Evolutionary conservation across 805 yeast species (phyloP).

Genomic region (Starmerella cellae): DNA sequence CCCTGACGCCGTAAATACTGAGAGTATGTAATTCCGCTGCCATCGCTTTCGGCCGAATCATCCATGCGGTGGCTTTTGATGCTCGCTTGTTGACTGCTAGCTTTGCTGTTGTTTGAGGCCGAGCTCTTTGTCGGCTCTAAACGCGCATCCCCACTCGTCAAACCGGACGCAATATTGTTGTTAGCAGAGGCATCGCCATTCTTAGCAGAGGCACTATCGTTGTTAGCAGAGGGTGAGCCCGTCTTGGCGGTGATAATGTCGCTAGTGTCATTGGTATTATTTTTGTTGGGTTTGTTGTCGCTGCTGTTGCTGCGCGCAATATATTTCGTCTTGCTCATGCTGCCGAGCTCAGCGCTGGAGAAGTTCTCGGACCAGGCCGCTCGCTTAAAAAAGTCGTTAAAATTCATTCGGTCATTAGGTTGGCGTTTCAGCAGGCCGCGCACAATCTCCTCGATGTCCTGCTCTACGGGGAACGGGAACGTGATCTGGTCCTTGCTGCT

Average conservation of each 20-base stretch:
- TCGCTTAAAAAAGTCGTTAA: slow-evolving; percentile 67
- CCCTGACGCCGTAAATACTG: slow-evolving; percentile 10
- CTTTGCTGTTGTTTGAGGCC: neutral
- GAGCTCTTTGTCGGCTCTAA: neutral
- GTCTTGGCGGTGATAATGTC: neutral
- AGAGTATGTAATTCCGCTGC: neutral
- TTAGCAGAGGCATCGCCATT: neutral
- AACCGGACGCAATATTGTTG: neutral
- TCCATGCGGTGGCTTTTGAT: neutral
- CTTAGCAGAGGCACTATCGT: neutral
- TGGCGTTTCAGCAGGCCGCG: slow-evolving; percentile 65
- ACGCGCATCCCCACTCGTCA: no score
- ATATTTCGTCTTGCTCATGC: neutral
- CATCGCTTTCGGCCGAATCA: neutral
- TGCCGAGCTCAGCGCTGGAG: slow-evolving; percentile 20
- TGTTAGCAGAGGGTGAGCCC: neutral
- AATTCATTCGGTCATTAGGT: slow-evolving; percentile 79
- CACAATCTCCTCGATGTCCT: slow-evolving; percentile 54
- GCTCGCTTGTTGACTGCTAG: neutral
- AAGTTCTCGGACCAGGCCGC: slow-evolving; percentile 7
- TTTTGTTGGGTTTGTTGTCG: no score
- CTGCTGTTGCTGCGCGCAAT: neutral
- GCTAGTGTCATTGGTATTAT: neutral
- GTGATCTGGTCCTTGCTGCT: slow-evolving; percentile 61
- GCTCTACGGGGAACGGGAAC: slow-evolving; percentile 56